A percentile compares a stretch with the other conserved stretches of the same genome.
These are phyloP conservation scores for Austroboletus niveus DNA, from an alignment of 1,284 basidiomycete genomes.

Conservation along the genomic window DNA sequence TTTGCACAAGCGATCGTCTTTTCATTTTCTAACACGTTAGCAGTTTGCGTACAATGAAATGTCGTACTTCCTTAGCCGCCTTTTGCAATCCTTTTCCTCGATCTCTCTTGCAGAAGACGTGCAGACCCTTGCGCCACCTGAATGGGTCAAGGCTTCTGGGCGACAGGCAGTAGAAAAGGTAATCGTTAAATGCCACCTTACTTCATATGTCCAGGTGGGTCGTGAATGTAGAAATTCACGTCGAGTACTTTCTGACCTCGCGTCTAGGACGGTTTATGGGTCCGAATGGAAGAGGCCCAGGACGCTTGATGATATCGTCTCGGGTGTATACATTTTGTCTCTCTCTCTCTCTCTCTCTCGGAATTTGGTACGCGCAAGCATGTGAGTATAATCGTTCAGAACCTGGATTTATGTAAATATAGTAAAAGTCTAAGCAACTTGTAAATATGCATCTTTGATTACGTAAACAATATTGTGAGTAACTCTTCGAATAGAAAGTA, in stretches of 20 bases:
- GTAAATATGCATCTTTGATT: too few relatives aligned
- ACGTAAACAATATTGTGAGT: too few relatives aligned
- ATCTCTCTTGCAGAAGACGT: conserved; percentile 36
- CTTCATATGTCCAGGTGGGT: conserved; percentile 42
- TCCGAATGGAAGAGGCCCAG: neutral
- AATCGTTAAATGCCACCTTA: conserved; percentile 43
- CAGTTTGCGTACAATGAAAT: conserved; percentile 45
- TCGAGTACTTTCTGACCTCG: neutral
- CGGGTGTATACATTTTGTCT: too few relatives aligned
- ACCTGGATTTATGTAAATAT: too few relatives aligned
- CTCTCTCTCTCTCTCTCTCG: too few relatives aligned
- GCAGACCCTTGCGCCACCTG: conserved; percentile 36
- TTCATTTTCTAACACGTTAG: neutral
- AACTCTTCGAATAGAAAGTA: too few relatives aligned
- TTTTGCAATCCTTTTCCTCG: conserved; percentile 38
- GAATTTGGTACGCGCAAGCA: too few relatives aligned
- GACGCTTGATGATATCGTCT: neutral
- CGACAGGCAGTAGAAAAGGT: conserved; percentile 31
- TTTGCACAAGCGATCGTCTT: too few relatives aligned
- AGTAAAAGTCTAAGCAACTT: too few relatives aligned
- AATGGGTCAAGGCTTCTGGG: conserved; percentile 25
- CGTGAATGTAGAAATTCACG: too few relatives aligned
- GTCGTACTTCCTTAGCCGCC: conserved; percentile 39
- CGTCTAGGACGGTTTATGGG: neutral
- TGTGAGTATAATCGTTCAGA: too few relatives aligned